phyloP scores from a whole-genome alignment of 1,139 yeast genomes.

The Saccharomyces hybrid region DNA sequence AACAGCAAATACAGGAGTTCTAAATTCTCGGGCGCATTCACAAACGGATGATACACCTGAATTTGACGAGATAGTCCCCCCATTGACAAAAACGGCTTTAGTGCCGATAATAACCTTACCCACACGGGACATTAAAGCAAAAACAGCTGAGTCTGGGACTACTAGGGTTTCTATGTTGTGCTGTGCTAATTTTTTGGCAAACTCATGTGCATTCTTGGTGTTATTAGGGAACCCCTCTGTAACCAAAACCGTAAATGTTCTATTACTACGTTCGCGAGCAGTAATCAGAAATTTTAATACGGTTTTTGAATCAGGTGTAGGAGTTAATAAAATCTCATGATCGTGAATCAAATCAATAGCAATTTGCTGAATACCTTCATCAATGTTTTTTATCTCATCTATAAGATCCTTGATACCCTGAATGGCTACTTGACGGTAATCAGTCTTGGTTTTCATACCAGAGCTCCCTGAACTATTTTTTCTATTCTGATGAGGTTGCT shows the following conservation, averaged over 20 bases:
- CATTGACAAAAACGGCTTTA: slow-evolving; percentile 87
- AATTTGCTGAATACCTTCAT: slow-evolving; percentile 85
- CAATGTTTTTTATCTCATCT: slow-evolving; percentile 84
- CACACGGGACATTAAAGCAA: slow-evolving; percentile 95
- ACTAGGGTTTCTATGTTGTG: slow-evolving; percentile 86
- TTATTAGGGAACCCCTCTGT: slow-evolving; percentile 92
- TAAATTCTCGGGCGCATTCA: slow-evolving; percentile 91
- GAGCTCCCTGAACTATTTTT: slow-evolving; percentile 21
- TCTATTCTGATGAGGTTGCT: slow-evolving; percentile 19
- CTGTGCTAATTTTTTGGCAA: slow-evolving; percentile 72
- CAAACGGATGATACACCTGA: slow-evolving; percentile 86
- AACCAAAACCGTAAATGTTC: slow-evolving; percentile 86
- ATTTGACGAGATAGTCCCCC: slow-evolving; percentile 83
- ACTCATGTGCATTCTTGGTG: slow-evolving; percentile 62
- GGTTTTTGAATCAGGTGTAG: slow-evolving; percentile 88
- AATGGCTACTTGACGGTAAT: slow-evolving; percentile 78
- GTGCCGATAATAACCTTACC: slow-evolving; percentile 94
- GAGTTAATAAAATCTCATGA: slow-evolving; percentile 82
- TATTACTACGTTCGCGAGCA: slow-evolving; percentile 65
- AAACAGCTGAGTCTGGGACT: slow-evolving; percentile 87
- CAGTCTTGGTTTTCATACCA: slow-evolving; percentile 33
- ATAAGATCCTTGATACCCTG: slow-evolving; percentile 91
- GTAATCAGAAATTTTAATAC: slow-evolving; percentile 79
- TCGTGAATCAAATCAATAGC: slow-evolving; percentile 92
- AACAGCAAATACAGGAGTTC: slow-evolving; percentile 91